phyloP scores from a whole-genome alignment of 352 stramenopile species.

The Blastocystis sp. region DNA sequence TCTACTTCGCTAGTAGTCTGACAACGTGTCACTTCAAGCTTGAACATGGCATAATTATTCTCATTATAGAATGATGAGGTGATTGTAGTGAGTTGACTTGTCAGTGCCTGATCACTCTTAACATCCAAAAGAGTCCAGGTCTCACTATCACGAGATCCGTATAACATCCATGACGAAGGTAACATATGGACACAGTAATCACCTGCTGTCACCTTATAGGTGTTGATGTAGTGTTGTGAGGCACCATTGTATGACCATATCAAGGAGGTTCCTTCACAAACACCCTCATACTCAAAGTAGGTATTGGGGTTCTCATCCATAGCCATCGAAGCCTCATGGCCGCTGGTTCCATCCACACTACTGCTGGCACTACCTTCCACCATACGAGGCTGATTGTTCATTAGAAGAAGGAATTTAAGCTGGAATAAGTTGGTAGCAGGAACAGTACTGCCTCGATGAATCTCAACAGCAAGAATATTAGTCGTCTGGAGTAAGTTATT shows the following conservation, averaged over 20 bases:
- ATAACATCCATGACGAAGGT: conserved; percentile 32
- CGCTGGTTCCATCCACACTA: not conserved
- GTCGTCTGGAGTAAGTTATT: not conserved
- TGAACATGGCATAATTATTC: conserved; percentile 19
- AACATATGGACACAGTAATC: not conserved
- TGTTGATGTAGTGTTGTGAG: conserved; percentile 30
- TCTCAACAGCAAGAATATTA: conserved; percentile 56
- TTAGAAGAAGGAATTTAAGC: conserved; percentile 11
- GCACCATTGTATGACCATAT: conserved; percentile 10
- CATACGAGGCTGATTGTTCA: conserved; percentile 10
- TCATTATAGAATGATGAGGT: conserved; percentile 46
- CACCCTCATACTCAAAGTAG: conserved; percentile 20
- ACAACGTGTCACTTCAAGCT: conserved; percentile 12
- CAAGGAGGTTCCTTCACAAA: conserved; percentile 54
- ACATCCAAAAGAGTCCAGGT: conserved; percentile 57
- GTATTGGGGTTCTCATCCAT: conserved; percentile 47
- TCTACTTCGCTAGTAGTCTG: not conserved
- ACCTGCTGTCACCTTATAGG: not conserved
- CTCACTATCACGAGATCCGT: conserved; percentile 27
- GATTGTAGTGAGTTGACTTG: not conserved
- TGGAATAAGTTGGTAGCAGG: conserved; percentile 35
- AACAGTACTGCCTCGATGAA: conserved; percentile 50
- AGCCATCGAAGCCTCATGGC: not conserved
- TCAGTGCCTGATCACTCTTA: not conserved
- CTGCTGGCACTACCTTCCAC: not conserved